phyloP scores from a whole-genome alignment of 2,329 filamentous ascomycete species.

The Monilinia vaccinii-corymbosi region DNA sequence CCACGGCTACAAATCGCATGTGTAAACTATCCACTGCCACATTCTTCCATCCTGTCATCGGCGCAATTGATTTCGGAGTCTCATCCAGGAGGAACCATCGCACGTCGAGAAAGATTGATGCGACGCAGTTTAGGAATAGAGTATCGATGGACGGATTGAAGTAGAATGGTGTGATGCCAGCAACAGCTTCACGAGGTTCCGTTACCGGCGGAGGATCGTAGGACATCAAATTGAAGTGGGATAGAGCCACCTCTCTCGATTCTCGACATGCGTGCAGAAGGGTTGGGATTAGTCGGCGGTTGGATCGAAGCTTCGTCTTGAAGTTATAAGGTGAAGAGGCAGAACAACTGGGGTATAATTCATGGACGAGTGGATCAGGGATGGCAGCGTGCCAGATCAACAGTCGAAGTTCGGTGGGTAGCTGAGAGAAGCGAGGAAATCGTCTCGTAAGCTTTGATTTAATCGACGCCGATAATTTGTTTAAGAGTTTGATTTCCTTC shows the following conservation, averaged over 20 bases:
- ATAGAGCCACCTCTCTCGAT: conserved; percentile 21
- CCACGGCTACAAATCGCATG: conserved; percentile 25
- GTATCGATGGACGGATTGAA: conserved; percentile 25
- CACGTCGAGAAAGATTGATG: conserved; percentile 26
- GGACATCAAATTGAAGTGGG: conserved; percentile 23
- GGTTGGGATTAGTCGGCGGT: conserved; percentile 21
- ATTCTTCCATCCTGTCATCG: conserved; percentile 27
- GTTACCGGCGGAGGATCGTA: conserved; percentile 16
- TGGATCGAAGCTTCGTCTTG: conserved; percentile 28
- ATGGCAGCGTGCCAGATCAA: conserved; percentile 24
- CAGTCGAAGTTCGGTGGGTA: conserved; percentile 24
- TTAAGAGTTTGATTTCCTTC: not conserved
- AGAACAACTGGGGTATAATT: conserved; percentile 22
- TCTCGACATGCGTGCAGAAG: conserved; percentile 24
- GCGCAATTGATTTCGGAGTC: conserved; percentile 15
- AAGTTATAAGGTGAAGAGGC: conserved; percentile 25
- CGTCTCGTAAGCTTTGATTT: not conserved
- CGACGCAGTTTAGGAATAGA: conserved; percentile 22
- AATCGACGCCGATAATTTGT: conserved; percentile 6
- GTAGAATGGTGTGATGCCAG: conserved; percentile 27
- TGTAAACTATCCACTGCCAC: conserved; percentile 27
- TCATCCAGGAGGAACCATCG: conserved; percentile 27
- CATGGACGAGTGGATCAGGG: conserved; percentile 23
- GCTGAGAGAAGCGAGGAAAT: conserved; percentile 14
- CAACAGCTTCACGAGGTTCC: conserved; percentile 13